A percentile compares a stretch with the other conserved stretches of the same genome.
phyloP scores from a whole-genome alignment of 2,329 filamentous ascomycete genomes.

The Fusarium albidum region DNA sequence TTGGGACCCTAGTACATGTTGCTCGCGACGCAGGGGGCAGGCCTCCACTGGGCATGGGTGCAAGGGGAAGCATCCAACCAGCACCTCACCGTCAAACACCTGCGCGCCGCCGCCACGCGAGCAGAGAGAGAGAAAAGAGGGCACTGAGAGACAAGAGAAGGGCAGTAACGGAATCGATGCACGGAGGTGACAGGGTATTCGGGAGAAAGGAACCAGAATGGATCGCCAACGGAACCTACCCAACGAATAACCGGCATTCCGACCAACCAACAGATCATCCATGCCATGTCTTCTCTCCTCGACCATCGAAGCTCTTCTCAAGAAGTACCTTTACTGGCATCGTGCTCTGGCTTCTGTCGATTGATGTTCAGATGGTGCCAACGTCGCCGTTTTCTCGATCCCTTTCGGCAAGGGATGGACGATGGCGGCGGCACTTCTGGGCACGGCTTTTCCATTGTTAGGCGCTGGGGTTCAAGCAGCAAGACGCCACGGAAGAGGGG shows the following conservation, averaged over 20 bases:
- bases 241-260: conserved; percentile 11
- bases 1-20: background rate
- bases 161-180: background rate
- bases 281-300: background rate
- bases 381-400: conserved; percentile 2
- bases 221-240: conserved; percentile 19
- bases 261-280: conserved; percentile 18
- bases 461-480: conserved; percentile 20
- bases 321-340: conserved; percentile 4
- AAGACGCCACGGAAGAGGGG: conserved; percentile 15
- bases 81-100: conserved; percentile 21
- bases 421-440: conserved; percentile 11
- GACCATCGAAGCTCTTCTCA: background rate
- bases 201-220: conserved; percentile 12
- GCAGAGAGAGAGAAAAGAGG: conserved; percentile 7
- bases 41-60: background rate
- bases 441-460: conserved; percentile 1
- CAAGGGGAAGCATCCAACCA: conserved; percentile 11
- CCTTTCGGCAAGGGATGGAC: background rate
- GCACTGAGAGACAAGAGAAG: conserved; percentile 3
- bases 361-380: conserved; percentile 6
- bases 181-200: conserved; percentile 14
- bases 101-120: conserved; percentile 16
- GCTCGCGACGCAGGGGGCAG: too few relatives aligned
- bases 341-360: conserved; percentile 3